phyloP scores from a whole-genome alignment of 2,329 filamentous ascomycete genomes.

The Neoascochyta sp. region DNA sequence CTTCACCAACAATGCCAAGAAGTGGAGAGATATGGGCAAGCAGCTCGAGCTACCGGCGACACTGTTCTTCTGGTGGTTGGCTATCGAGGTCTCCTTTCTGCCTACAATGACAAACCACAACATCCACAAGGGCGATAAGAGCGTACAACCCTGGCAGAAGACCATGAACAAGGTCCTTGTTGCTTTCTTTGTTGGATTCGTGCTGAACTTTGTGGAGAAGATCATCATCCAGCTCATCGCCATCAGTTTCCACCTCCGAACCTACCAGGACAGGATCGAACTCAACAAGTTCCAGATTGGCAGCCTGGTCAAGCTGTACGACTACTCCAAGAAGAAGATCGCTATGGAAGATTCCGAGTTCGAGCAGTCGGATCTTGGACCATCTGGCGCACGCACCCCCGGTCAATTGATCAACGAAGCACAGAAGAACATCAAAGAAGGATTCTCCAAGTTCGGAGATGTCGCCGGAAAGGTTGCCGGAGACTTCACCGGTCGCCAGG shows the following conservation, averaged over 20 bases:
- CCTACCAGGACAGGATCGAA: constrained; percentile 86
- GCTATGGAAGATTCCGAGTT: constrained; percentile 73
- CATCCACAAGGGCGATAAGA: constrained; percentile 47
- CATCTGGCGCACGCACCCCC: constrained; percentile 68
- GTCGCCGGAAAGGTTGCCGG: constrained; percentile 82
- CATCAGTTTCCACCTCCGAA: constrained; percentile 85
- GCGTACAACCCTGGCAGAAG: constrained; percentile 64
- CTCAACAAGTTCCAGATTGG: constrained; percentile 88
- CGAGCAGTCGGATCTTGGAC: constrained; percentile 50
- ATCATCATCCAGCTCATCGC: constrained; percentile 93
- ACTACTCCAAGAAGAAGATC: constrained; percentile 62
- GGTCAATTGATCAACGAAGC: constrained; percentile 65
- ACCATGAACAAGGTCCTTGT: constrained; percentile 83
- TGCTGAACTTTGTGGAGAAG: constrained; percentile 85
- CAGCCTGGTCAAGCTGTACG: constrained; percentile 61
- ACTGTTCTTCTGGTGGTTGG: constrained; percentile 88
- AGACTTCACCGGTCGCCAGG: constrained; percentile 77
- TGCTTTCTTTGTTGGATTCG: constrained; percentile 72
- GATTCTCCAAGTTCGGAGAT: constrained; percentile 76
- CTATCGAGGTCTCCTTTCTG: constrained; percentile 78
- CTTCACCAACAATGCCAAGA: constrained; percentile 83
- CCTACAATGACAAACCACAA: constrained; percentile 72
- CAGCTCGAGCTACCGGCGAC: constrained; percentile 82
- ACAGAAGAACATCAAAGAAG: constrained; percentile 70
- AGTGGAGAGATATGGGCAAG: constrained; percentile 86